Conservation (phyloP, 176 grass and related monocot species). For the Hsuehochloa calcarea region DNA sequence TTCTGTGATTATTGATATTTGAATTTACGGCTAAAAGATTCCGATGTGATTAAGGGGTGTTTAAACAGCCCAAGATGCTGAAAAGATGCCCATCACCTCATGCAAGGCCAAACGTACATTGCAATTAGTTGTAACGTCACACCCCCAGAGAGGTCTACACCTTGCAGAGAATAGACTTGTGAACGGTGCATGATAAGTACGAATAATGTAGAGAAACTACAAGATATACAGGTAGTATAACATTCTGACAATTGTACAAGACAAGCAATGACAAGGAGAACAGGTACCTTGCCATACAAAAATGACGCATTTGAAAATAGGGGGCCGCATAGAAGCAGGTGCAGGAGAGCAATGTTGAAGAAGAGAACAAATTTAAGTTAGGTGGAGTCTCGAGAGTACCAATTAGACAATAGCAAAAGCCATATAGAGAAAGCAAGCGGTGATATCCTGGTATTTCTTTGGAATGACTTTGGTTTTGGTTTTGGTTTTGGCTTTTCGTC, state of each 20-base stretch:
- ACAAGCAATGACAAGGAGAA: neutral
- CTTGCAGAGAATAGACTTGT: neutral
- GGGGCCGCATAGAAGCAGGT: neutral
- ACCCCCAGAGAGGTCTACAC: neutral
- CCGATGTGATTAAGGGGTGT: slow-evolving; percentile 11
- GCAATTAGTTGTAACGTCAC: slow-evolving; percentile 28
- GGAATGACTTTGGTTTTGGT: accelerated
- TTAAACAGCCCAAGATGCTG: neutral
- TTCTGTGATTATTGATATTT: neutral
- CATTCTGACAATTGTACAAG: neutral
- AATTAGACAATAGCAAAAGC: neutral
- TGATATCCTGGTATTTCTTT: neutral
- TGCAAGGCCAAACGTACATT: neutral
- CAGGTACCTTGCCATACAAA: neutral
- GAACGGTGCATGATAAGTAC: neutral
- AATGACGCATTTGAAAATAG: neutral
- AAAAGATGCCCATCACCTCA: neutral
- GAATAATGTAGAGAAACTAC: neutral
- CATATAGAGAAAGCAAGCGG: neutral
- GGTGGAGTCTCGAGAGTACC: neutral
- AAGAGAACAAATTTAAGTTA: slow-evolving; percentile 18
- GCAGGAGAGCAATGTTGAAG: neutral
- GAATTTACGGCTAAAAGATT: neutral
- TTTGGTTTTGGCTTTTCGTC: too few relatives aligned
- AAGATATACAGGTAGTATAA: neutral